Base-by-base conservation (phyloP, 805 yeast species). In the Candida easanensis region DNA sequence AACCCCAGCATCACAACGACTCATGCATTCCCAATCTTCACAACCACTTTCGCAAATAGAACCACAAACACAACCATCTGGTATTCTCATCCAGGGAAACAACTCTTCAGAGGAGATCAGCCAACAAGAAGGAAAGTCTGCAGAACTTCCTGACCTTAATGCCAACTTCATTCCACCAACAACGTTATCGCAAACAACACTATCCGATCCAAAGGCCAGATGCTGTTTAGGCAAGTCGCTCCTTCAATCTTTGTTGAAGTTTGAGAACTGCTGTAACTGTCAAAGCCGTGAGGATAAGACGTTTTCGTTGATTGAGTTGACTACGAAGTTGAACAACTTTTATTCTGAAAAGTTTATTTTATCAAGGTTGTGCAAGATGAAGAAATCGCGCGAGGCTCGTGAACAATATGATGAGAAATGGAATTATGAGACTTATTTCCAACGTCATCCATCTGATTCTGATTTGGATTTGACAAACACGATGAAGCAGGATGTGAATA, bases 361-460 rank as follows among this genome's bases (percentile, higher is more conserved):
- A 1, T 19, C 44, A 14, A 42, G 49, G 35, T 18, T 41, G 14
- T 27, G 31, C 17, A 18, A 38, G 17, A 46, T 54, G 26, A 36
- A 38, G 34, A 41, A 32, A 11, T 40, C 52, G 1, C 34, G 40
- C 10, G 7, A 14, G 4, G 41, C 36, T 9, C 36, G 38, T 4
- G 34, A 39, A 21, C 39, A 21, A 11, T 68, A 69, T 50, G 43
- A 61, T 2, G 35, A 49, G 10, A 66, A 66, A 38, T 78, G 80
- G 79, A 56, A 70, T 48, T 76, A 76, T 51, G 63, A 67, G 18
- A 63, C 61, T 1, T 69, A 76, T 60, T 57, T 63, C 22, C 57
- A 59, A 20, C 9, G 6, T 11, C 21, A 38, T 34, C 3, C 37
- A 42, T 64, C 66, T 41, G 65, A 26, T 15, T 16, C 34, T n/a